Conservation (phyloP, 352 stramenopile species). For the Phytophthora pluvialis region DNA sequence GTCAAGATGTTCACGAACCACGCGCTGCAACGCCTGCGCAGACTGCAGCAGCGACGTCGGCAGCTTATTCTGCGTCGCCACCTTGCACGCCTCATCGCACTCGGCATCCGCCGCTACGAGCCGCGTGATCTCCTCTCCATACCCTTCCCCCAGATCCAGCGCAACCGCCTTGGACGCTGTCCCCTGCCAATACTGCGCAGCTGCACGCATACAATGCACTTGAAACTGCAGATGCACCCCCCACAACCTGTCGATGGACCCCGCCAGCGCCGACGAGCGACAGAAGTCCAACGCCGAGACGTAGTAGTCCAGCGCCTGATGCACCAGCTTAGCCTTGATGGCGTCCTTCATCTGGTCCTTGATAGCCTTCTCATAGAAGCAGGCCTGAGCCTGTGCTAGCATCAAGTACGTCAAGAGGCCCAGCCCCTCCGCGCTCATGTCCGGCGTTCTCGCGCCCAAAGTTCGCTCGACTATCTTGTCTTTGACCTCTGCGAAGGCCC, state of each 20-base stretch:
- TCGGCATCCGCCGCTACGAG: slow-evolving; percentile 59
- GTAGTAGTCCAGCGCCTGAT: slow-evolving; percentile 80
- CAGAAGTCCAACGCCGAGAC: slow-evolving; percentile 59
- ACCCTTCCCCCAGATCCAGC: slow-evolving; percentile 59
- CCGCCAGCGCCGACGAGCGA: slow-evolving; percentile 53
- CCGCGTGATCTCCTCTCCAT: slow-evolving; percentile 80
- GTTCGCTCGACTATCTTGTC: slow-evolving; percentile 56
- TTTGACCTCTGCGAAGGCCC: slow-evolving; percentile 71
- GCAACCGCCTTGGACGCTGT: slow-evolving; percentile 69
- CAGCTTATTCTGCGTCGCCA: slow-evolving; percentile 70
- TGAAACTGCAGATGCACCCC: slow-evolving; percentile 72
- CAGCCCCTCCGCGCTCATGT: slow-evolving; percentile 73
- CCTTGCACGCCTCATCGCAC: slow-evolving; percentile 63
- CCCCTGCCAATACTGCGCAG: slow-evolving; percentile 81
- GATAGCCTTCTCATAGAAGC: slow-evolving; percentile 93
- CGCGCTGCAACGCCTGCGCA: slow-evolving; percentile 55
- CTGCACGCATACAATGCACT: slow-evolving; percentile 71
- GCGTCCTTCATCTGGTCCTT: slow-evolving; percentile 87
- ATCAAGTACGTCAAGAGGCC: slow-evolving; percentile 76
- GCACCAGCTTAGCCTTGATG: slow-evolving; percentile 85
- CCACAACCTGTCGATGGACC: slow-evolving; percentile 72
- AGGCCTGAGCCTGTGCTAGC: slow-evolving; percentile 88
- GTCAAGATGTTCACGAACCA: slow-evolving; percentile 63
- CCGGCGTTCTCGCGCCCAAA: slow-evolving; percentile 50
- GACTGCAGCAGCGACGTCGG: slow-evolving; percentile 62